Base-by-base conservation (phyloP, 1,139 yeast species). In the Kodamaea fungicola region DNA sequence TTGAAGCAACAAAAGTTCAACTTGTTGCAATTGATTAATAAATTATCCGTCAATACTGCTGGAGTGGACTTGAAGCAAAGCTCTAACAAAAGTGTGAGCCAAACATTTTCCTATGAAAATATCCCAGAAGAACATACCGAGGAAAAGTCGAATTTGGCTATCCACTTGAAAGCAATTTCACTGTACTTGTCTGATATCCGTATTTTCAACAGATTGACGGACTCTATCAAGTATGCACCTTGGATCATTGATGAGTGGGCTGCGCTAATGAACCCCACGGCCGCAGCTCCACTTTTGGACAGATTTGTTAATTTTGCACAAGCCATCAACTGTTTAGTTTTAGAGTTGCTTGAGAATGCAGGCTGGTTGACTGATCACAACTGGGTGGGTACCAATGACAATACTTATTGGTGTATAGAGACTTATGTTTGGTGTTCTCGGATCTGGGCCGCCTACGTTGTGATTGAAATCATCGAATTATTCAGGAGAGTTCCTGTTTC, bases 351-450 rank as follows among this genome's bases (percentile, higher is more conserved):
- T 31, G 83, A 77, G 47, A 76, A 76, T 40, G 69, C 72, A n/a
- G 82, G 80, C 2, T 77, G 80, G 76, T 57, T 73, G 30, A 69
- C 76, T 2, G 80, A 75, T 34, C 81, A 76, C 49, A 64, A 72
- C 44, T 76, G 79, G 77, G 61, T 75, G 2, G 66, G 69, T 6
- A 74, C 78, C 13, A 46, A 51, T 27, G 74, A 72, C 44, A 63
- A 71, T 48, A 47, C 50, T 37, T 64, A 60, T 48, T 71, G 75
- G 76, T 63, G 71, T 44, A 52, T 61, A 21, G 72, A 64, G 43
- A 64, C 76, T 1, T 71, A 71, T 47, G 59, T 71, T 21, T 63
- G 78, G 67, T 74, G 80, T 40, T 70, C 76, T 25, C 58, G 79
- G 38, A 65, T 76, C n/a, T 77, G 83, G 83, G 81, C 80, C 2